Evolutionary conservation across 495 filamentous ascomycete species (phyloP).

Genomic region (Platismatia glauca): DNA sequence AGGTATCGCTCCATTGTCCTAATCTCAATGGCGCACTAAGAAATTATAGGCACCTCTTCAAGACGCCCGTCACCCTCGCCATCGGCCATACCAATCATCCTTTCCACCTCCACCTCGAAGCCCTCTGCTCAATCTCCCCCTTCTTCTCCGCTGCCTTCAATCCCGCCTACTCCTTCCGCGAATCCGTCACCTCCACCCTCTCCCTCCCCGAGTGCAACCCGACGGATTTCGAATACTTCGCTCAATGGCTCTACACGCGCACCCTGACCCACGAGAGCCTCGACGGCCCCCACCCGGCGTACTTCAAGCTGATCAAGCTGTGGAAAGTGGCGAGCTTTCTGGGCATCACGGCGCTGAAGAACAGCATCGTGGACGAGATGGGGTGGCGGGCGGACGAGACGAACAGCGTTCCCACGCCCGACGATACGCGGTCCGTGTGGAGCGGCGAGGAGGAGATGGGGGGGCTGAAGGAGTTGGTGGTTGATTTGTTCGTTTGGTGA

Average conservation of each 20-base stretch:
- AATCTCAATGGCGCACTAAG: constrained; percentile 10
- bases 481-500: constrained; percentile 39
- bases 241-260: constrained; percentile 39
- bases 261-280: constrained; percentile 25
- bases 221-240: constrained; percentile 36
- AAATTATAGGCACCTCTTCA: constrained; percentile 24
- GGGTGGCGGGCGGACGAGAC: constrained; percentile 33
- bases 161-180: constrained; percentile 33
- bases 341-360: constrained; percentile 31
- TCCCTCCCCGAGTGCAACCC: constrained; percentile 31
- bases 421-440: constrained; percentile 37
- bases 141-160: constrained; percentile 44
- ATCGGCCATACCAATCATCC: constrained; percentile 27
- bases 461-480: constrained; percentile 30
- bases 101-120: constrained; percentile 37
- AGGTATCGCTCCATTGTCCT: constrained; percentile 12
- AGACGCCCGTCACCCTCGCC: constrained; percentile 27
- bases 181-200: constrained; percentile 33
- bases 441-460: constrained; percentile 14
- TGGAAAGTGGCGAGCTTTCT: constrained; percentile 39
- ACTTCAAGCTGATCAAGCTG: constrained; percentile 38
- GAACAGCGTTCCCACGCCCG: constrained; percentile 39
- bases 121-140: constrained; percentile 34
- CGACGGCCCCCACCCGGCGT: constrained; percentile 27
- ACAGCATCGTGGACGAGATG: constrained; percentile 32